Conservation (phyloP, 169 alveolate genomes). For the Cryptosporidium sp. region DNA sequence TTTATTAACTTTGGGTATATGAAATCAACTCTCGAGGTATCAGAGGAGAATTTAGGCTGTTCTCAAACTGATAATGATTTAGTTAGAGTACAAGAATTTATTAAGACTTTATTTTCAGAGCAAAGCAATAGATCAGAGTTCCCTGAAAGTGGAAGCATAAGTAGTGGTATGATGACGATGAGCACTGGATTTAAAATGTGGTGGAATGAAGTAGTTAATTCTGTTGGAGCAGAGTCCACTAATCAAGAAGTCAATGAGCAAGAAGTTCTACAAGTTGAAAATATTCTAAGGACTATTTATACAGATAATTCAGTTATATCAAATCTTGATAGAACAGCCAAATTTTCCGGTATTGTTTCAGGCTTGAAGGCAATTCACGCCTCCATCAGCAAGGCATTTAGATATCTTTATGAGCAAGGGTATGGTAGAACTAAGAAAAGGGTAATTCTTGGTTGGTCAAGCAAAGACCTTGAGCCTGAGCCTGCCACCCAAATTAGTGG, state of each 20-base stretch:
- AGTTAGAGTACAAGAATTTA: conserved; percentile 30
- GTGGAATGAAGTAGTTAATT: conserved; percentile 57
- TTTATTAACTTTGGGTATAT: conserved; percentile 61
- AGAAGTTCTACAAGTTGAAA: conserved; percentile 42
- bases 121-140: conserved; percentile 57
- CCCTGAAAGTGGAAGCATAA: conserved; percentile 42
- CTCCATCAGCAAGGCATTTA: conserved; percentile 23
- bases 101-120: conserved; percentile 37
- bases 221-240: conserved; percentile 21
- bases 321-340: conserved; percentile 20
- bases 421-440: conserved; percentile 27
- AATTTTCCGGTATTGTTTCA: conserved; percentile 18
- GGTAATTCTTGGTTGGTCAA: conserved; percentile 47
- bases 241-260: neutral
- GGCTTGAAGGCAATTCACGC: conserved; percentile 59
- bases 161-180: conserved; percentile 41
- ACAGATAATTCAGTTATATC: conserved; percentile 13
- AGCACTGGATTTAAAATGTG: conserved; percentile 46
- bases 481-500: conserved; percentile 11
- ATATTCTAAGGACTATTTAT: conserved; percentile 41
- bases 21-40: conserved; percentile 48
- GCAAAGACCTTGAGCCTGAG: conserved; percentile 57
- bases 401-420: conserved; percentile 32
- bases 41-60: conserved; percentile 26
- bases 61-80: conserved; percentile 62